Base-by-base conservation (phyloP, 345 rosid species). In the Brassica rapa region DNA sequence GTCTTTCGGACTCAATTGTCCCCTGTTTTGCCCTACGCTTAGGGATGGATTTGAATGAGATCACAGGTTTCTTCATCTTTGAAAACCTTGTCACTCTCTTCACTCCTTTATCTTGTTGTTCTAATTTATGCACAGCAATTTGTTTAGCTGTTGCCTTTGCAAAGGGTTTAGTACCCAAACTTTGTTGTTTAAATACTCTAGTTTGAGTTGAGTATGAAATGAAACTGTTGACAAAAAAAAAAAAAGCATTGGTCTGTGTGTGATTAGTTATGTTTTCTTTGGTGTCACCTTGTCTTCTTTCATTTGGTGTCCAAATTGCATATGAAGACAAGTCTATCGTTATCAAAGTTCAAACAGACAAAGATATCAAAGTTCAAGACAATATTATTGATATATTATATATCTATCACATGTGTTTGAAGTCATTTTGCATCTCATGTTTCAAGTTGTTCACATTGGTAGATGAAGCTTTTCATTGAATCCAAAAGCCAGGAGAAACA, bases 201-300 rank as follows among this genome's bases (percentile, higher is more conserved):
- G 0, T 37, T 37, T 37, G 43, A 37, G 43, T 5, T 33, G 37
- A 8, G 1, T 7, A 37, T 37, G 43, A 37, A 37, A 37, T 37
- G 10, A 37, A 37, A 7, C 10, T 8, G 43, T 37, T 37, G 43
- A 37, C 43, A 37, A 37, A 37, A 37, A 32, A 37, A 37, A 37
- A 37, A 19, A 19, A 68, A 68, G 46, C 82, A 73, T 79, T 68
- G 75, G 62, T 51, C 19, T 62, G 61, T 41, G 75, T 68, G 82
- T 53, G 51, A 56, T 35, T 73, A 73, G 74, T 73, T 71, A 59
- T 39, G n/a, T 56, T 65, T 1, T 69, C 35, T 33, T 32, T 23
- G 29, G 29, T 65, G 57, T 66, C n/a, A 27, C 55, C 62, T 78
- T 68, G 75, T 68, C 79, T 68, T 79, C 56, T 79, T 74, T 63